phyloP scores from a whole-genome alignment of 768 basidiomycete species.

The Rhodosporidiobolus odoratus region DNA sequence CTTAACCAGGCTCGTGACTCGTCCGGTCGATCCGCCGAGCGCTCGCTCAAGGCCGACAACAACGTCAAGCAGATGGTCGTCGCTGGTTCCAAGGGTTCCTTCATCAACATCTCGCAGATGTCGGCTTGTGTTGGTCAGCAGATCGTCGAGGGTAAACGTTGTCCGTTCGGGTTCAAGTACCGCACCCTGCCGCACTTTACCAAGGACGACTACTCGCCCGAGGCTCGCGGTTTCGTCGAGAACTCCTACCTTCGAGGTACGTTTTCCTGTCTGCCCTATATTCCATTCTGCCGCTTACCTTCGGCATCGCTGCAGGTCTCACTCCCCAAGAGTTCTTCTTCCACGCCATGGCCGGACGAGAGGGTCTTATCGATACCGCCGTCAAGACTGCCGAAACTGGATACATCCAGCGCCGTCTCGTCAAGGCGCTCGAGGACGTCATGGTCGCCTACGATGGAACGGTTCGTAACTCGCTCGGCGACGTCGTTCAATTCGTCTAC shows the following conservation, averaged over 20 bases:
- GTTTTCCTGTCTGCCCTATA: background rate
- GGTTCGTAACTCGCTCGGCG: slow-evolving; percentile 92
- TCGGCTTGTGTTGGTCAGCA: slow-evolving; percentile 98
- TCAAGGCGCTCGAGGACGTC: slow-evolving; percentile 96
- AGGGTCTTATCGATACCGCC: slow-evolving; percentile 97
- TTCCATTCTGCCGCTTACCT: background rate
- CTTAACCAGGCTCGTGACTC: slow-evolving; percentile 92
- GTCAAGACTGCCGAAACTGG: slow-evolving; percentile 99
- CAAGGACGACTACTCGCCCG: slow-evolving; percentile 97
- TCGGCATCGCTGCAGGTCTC: slow-evolving; percentile 50
- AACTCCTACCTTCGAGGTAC: slow-evolving; percentile 83
- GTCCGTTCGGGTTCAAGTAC: slow-evolving; percentile 96
- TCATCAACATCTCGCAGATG: slow-evolving; percentile 99
- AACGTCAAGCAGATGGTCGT: slow-evolving; percentile 99
- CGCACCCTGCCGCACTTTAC: slow-evolving; percentile 94
- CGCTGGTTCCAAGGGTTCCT: slow-evolving; percentile 79
- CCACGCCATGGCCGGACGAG: slow-evolving; percentile 99
- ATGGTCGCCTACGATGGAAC: slow-evolving; percentile 98
- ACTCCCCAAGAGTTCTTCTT: slow-evolving; percentile 99
- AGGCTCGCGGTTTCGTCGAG: slow-evolving; percentile 96
- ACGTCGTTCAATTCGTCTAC: slow-evolving; percentile 91
- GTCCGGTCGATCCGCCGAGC: slow-evolving; percentile 93
- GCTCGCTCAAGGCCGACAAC: slow-evolving; percentile 96
- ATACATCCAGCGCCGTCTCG: slow-evolving; percentile 95
- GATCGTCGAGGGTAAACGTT: slow-evolving; percentile 94